Base-by-base conservation (phyloP, 768 basidiomycete genomes). In the Mycena venus region DNA sequence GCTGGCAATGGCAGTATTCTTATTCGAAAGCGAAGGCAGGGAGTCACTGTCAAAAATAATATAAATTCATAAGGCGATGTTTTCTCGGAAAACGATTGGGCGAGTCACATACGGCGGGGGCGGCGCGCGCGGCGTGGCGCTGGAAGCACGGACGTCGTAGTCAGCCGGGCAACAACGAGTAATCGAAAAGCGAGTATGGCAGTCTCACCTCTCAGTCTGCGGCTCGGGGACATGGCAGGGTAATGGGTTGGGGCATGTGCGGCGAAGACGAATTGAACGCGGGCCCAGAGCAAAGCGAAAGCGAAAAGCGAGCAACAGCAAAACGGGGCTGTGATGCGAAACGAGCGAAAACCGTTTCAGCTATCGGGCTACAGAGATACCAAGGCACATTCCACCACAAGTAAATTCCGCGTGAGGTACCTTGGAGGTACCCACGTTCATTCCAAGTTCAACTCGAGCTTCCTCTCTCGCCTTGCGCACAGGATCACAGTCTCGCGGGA, bases 101-200 rank as follows among this genome's bases (percentile, higher is more conserved):
- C 40, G 25, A 29, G 29, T 31, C 44, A 72, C 70, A 72, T 72
- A 72, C 70, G 53, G 49, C 15, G 49, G 29, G 27, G 70, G 70
- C 62, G 70, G n/a, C n/a, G n/a, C n/a, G n/a, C n/a, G n/a, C n/a
- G n/a, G 70, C 19, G 70, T 64, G 70, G 70, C 62, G 70, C 70
- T 65, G 70, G 40, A 64, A 55, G 60, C 59, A 59, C 25, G 27
- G 6, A 8, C 31, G 67, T 14, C 23, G 3, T 19, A 44, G 70
- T 47, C 69, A 23, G 36, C n/a, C 4, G 34, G 36, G 5, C 6
- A 2, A 40, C 29, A 49, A 19, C 44, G 34, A n/a, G 42, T 63
- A 70, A 70, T 66, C 64, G 64, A 66, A 66, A 34, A 49, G 29
- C 47, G 12, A 11, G 55, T n/a, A 17, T 29, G 40, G 19, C 19